Conservation (phyloP, 768 basidiomycete species). For the Astraeus odoratus region DNA sequence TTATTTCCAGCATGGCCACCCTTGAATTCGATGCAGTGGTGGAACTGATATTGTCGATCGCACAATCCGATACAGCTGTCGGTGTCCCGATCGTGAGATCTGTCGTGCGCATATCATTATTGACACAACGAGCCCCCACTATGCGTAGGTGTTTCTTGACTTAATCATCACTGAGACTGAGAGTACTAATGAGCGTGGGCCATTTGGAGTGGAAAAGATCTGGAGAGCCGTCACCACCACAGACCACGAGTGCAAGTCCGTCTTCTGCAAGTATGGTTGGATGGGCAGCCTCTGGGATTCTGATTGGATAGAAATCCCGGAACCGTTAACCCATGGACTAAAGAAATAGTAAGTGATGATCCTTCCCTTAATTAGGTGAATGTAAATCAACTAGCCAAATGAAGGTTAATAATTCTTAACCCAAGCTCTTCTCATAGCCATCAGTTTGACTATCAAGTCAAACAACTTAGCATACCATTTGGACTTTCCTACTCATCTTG, state of each 20-base stretch:
- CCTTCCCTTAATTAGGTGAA: no score
- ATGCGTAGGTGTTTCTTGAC: slow-evolving; percentile 77
- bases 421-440: no score
- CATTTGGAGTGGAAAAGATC: slow-evolving; percentile 92
- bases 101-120: slow-evolving; percentile 98
- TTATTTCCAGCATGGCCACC: slow-evolving; percentile 97
- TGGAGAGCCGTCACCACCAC: slow-evolving; percentile 93
- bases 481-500: no score
- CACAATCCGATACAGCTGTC: slow-evolving; percentile 90
- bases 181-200: slow-evolving; percentile 72
- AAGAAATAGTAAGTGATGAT: no score
- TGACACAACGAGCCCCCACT: slow-evolving; percentile 96
- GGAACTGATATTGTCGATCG: slow-evolving; percentile 96
- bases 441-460: no score
- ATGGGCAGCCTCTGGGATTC: no score
- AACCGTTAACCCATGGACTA: no score
- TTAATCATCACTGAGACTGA: slow-evolving; percentile 78
- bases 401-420: no score
- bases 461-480: no score
- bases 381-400: no score
- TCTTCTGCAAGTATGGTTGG: no score
- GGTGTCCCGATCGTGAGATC: slow-evolving; percentile 96
- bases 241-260: slow-evolving; percentile 94
- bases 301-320: no score
- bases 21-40: slow-evolving; percentile 94